A percentile compares a stretch with the other conserved stretches of the same genome.
phyloP scores from a whole-genome alignment of 1,284 basidiomycete species.

The Cutaneotrichosporon spelunceum region DNA sequence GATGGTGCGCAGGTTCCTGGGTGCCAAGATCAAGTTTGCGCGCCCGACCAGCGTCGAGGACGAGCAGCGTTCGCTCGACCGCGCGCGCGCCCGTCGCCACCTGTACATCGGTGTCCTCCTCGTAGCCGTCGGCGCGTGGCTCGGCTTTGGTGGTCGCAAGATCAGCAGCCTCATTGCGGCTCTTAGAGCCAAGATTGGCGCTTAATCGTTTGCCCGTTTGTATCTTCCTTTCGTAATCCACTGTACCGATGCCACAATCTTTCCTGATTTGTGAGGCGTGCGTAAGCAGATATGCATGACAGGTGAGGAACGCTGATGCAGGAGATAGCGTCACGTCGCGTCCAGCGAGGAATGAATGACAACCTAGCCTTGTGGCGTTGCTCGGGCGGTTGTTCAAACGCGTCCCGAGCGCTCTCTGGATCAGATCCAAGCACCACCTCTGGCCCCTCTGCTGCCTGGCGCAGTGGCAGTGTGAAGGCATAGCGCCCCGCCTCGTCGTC shows the following conservation, averaged over 20 bases:
- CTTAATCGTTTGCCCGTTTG: neutral
- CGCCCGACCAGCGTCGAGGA: conserved; percentile 44
- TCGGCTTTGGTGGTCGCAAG: conserved; percentile 15
- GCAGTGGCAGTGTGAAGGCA: too few species aligned
- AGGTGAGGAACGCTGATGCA: too few species aligned
- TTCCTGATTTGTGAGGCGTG: neutral
- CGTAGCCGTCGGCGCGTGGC: conserved; percentile 19
- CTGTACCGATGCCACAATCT: neutral
- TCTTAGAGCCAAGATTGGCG: conserved; percentile 12
- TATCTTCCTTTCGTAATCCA: neutral
- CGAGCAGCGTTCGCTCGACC: conserved; percentile 25
- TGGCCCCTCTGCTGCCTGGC: too few species aligned
- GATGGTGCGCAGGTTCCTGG: conserved; percentile 34
- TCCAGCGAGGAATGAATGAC: neutral
- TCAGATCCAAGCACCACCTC: too few species aligned
- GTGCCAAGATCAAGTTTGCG: conserved; percentile 26
- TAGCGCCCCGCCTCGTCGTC: neutral
- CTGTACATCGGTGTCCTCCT: conserved; percentile 19
- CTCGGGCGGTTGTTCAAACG: too few species aligned
- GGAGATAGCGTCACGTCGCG: too few species aligned
- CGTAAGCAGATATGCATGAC: neutral
- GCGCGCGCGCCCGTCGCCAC: conserved; percentile 12
- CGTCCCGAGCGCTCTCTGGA: too few species aligned
- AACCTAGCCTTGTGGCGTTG: neutral
- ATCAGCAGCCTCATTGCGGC: conserved; percentile 1